phyloP scores from a whole-genome alignment of 305 asterid genomes.

The Plantago coronopus region DNA sequence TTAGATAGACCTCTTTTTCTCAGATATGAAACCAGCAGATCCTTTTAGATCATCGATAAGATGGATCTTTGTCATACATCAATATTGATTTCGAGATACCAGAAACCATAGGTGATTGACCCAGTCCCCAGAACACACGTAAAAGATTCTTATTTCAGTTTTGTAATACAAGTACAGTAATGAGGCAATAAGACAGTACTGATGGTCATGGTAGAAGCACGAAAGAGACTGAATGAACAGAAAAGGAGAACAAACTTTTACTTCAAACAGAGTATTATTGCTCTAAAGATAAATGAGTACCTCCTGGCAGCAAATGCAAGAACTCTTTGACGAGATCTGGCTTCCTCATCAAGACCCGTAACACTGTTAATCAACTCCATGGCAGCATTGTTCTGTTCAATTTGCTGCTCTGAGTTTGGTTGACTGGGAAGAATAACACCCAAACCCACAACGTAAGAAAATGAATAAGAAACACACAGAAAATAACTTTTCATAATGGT shows the following conservation, averaged over 20 bases:
- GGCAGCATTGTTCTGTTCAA: slow-evolving; percentile 73
- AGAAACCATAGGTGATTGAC: background rate
- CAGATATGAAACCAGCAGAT: too few species aligned
- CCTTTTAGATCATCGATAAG: too few species aligned
- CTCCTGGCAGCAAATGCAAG: slow-evolving; percentile 96
- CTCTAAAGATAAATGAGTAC: slow-evolving; percentile 36
- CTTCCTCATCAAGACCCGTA: slow-evolving; percentile 92
- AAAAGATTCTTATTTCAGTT: background rate
- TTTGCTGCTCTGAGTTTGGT: slow-evolving; percentile 50
- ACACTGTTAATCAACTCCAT: slow-evolving; percentile 90
- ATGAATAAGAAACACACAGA: background rate
- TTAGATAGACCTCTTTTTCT: too few species aligned
- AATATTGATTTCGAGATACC: background rate
- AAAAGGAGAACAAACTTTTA: background rate
- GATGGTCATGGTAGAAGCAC: too few species aligned
- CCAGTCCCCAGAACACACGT: background rate
- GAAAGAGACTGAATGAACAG: slow-evolving; percentile 17
- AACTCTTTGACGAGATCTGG: slow-evolving; percentile 93
- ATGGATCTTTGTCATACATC: background rate
- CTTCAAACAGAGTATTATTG: background rate
- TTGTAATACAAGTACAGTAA: slow-evolving; percentile 21
- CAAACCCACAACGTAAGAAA: slow-evolving; percentile 13
- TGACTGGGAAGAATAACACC: slow-evolving; percentile 45
- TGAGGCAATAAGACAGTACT: background rate
- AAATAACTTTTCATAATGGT: slow-evolving; percentile 14